Base-by-base conservation (phyloP, 352 stramenopile species). In the Thraustochytrium aureum region DNA sequence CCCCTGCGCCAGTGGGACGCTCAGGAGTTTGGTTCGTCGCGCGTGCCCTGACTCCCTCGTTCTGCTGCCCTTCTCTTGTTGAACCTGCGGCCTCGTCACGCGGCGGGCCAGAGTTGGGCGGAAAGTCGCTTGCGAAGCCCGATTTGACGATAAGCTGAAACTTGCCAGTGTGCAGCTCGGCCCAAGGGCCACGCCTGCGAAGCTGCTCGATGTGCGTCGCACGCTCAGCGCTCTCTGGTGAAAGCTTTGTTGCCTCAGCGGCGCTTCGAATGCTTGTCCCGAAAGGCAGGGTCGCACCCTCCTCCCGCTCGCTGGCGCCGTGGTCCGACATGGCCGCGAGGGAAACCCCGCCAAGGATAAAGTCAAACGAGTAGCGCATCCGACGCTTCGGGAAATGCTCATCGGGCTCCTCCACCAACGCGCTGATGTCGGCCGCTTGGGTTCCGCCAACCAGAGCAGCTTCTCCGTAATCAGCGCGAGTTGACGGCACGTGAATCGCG, bases 81-180 rank as follows among this genome's bases (percentile, higher is more conserved):
- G n/a, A n/a, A n/a, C n/a, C n/a, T 6, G 5, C 50, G 20, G 26
- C 61, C 1, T 1, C 10, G 14, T 1, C 43, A 7, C 20, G 4
- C 5, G 3, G 17, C 3, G 64, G 41, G 0, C 20, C 33, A n/a
- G n/a, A n/a, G n/a, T n/a, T n/a, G 26, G 47, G 47, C 32, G 59
- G 7, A 56, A 79, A 79, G 38, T 79, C 69, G 5, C 5, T 14
- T 5, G 69, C 50, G 10, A 74, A 50, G 2, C 52, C 69, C 37
- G 69, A 79, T 32, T 79, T 79, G 38, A 79, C 39, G 12, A 79
- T 17, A 3, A 79, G 43, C 56, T 79, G 37, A 47, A 79, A 79
- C 43, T 67, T 79, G 38, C 69, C 69, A 20, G 69, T 79, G 30
- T 73, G 56, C 26, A 79, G 10, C 32, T 79, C 37, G 20, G 69